Percentiles rank a stretch among this genome's conserved stretches.
These are phyloP conservation scores for Dendrothele bispora DNA, from an alignment of 768 basidiomycete genomes.

Conservation along the genomic window DNA sequence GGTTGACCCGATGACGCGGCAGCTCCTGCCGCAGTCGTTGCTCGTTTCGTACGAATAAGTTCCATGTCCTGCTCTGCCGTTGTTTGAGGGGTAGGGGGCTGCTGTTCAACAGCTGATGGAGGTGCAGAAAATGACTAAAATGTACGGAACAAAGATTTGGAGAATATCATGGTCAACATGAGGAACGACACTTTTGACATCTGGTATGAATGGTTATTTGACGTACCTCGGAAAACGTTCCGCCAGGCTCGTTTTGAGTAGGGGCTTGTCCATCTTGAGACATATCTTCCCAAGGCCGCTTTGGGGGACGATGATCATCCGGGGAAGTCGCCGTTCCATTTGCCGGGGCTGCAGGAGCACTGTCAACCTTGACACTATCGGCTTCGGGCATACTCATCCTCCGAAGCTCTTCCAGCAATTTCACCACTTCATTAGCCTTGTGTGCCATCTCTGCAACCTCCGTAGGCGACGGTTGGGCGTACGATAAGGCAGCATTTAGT, in stretches of 20 bases:
- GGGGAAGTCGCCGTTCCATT: constrained; percentile 25
- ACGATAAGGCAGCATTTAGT: constrained; percentile 45
- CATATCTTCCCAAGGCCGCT: constrained; percentile 80
- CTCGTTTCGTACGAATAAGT: constrained; percentile 77
- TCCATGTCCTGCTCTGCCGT: constrained; percentile 87
- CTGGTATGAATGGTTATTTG: background rate
- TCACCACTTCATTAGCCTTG: constrained; percentile 64
- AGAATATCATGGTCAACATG: constrained; percentile 6
- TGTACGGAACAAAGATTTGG: constrained; percentile 1
- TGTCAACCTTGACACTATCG: constrained; percentile 32
- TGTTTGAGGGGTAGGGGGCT: constrained; percentile 35
- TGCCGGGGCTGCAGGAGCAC: constrained; percentile 14
- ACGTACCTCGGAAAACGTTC: constrained; percentile 34
- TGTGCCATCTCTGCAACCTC: constrained; percentile 73
- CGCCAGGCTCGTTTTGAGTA: constrained; percentile 19
- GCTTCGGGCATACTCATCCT: constrained; percentile 39
- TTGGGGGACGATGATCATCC: constrained; percentile 64
- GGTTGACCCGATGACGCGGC: constrained; percentile 50
- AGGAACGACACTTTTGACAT: background rate
- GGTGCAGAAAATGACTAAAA: constrained; percentile 17
- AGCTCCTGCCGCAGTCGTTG: constrained; percentile 63
- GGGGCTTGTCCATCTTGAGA: constrained; percentile 42
- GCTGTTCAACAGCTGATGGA: background rate
- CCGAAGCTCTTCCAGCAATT: constrained; percentile 62
- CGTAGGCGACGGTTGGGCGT: constrained; percentile 48